These are phyloP conservation scores for Nyssa sinensis DNA, from an alignment of 148 eudicot genomes.

Conservation along the genomic window DNA sequence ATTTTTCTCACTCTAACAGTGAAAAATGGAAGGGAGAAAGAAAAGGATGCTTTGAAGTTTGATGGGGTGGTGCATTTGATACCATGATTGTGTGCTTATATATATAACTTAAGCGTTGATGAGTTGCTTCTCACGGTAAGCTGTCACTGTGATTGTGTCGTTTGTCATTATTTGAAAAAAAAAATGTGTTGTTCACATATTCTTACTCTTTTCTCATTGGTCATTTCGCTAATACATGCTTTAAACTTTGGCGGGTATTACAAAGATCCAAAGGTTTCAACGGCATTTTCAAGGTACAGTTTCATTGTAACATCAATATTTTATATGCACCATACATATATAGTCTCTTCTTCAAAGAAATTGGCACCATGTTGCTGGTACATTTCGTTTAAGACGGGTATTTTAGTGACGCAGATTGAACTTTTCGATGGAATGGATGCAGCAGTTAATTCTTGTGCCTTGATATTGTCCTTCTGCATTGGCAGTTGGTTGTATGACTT, in stretches of 20 bases:
- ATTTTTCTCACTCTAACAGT: background rate
- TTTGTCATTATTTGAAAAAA: background rate
- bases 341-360: too few relatives aligned
- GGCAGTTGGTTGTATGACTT: too few relatives aligned
- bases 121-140: constrained; percentile 1
- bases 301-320: too few relatives aligned
- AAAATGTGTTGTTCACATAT: background rate
- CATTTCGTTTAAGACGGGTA: too few relatives aligned
- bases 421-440: too few relatives aligned
- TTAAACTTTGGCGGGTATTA: background rate
- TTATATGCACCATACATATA: too few relatives aligned
- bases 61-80: background rate
- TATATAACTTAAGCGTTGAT: background rate
- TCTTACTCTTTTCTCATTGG: background rate
- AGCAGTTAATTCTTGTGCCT: too few relatives aligned
- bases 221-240: constrained; percentile 1
- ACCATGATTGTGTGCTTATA: constrained; percentile 21
- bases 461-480: too few relatives aligned
- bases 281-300: too few relatives aligned
- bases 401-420: too few relatives aligned
- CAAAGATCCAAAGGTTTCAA: too few relatives aligned
- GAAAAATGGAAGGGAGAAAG: background rate
- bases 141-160: constrained; percentile 2
- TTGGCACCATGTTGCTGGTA: too few relatives aligned
- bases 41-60: background rate